Base-by-base conservation (phyloP, 306 rosid genomes). In the Castanospermum australe region DNA sequence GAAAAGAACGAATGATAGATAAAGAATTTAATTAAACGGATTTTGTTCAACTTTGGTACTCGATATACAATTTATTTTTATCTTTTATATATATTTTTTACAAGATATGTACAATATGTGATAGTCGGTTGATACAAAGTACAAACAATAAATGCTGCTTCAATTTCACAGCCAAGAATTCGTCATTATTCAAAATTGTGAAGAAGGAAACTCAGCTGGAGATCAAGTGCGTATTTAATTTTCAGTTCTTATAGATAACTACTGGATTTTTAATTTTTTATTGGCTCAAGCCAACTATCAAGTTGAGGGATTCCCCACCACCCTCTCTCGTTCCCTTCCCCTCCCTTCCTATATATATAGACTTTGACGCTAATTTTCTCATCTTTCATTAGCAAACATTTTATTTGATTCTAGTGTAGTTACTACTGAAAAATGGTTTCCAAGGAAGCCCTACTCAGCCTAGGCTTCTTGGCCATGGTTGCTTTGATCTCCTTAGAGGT, bases 361-460 rank as follows among this genome's bases (percentile, higher is more conserved):
- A 44, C 3, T 5, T 8, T 52, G 20, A 1, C 2, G 0, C n/a
- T 2, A 20, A 0, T 12, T 50, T 41, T 9, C 6, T 11, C 56
- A 55, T 33, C 28, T 9, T 32, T 32, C 63, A 54, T 21, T 8
- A 54, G 20, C 62, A 18, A 10, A 11, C n/a, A 51, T 76, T 25
- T 35, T 25, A 8, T 35, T 35, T 20, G 1, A 44, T 44, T 11
- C 50, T 11, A 2, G 4, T 12, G 12, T 44, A 28, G 2, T 44
- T 44, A 44, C 4, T 60, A 25, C n/a, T 28, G 18, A 69, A 65
- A 22, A 71, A 86, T 77, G 90, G 82, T 47, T 63, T 86, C 86
- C 48, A 83, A 73, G 57, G 66, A 77, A 32, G 18, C 38, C 18
- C 9, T 39, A 14, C 22, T 80, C 68, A 38, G 35, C 38, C 21